Percentiles rank a stretch among this genome's conserved stretches.
These are phyloP conservation scores for Tritrichomonas musculus DNA, from an alignment of 208 protist species.

Conservation along the genomic window DNA sequence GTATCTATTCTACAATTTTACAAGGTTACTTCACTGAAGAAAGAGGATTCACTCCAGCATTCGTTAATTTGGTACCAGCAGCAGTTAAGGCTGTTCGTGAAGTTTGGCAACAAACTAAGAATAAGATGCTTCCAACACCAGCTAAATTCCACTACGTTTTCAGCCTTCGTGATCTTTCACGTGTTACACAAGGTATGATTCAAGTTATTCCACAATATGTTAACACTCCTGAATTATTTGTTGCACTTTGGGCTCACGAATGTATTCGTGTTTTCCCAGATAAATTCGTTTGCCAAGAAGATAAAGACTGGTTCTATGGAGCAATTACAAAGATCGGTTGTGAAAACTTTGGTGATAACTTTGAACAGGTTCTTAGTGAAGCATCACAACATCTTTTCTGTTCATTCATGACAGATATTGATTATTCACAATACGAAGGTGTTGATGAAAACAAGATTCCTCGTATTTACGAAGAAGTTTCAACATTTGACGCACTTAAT, in stretches of 20 bases:
- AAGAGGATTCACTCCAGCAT: not conserved
- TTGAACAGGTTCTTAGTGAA: not conserved
- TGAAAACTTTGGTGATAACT: slow-evolving; percentile 47
- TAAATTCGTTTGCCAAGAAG: slow-evolving; percentile 77
- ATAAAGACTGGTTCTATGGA: slow-evolving; percentile 87
- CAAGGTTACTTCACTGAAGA: slow-evolving; percentile 44
- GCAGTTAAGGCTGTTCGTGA: slow-evolving; percentile 51
- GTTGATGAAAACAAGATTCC: slow-evolving; percentile 48
- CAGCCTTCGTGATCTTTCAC: slow-evolving; percentile 88
- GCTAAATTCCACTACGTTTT: slow-evolving; percentile 97
- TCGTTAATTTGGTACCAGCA: slow-evolving; percentile 41
- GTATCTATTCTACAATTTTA: slow-evolving; percentile 65
- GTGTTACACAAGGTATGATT: slow-evolving; percentile 85
- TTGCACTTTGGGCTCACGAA: slow-evolving; percentile 91
- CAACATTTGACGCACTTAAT: slow-evolving; percentile 67
- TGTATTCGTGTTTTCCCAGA: slow-evolving; percentile 87
- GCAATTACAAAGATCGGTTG: slow-evolving; percentile 65
- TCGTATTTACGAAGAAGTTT: slow-evolving; percentile 80
- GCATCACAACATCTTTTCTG: slow-evolving; percentile 46
- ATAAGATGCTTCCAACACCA: slow-evolving; percentile 84
- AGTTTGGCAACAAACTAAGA: slow-evolving; percentile 56
- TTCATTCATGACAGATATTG: slow-evolving; percentile 21
- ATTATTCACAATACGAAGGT: slow-evolving; percentile 39
- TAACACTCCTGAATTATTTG: slow-evolving; percentile 63
- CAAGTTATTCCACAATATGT: slow-evolving; percentile 68